Evolutionary conservation across 257 asterid species (phyloP).

Genomic region (Lithospermum erythrorhizon): DNA sequence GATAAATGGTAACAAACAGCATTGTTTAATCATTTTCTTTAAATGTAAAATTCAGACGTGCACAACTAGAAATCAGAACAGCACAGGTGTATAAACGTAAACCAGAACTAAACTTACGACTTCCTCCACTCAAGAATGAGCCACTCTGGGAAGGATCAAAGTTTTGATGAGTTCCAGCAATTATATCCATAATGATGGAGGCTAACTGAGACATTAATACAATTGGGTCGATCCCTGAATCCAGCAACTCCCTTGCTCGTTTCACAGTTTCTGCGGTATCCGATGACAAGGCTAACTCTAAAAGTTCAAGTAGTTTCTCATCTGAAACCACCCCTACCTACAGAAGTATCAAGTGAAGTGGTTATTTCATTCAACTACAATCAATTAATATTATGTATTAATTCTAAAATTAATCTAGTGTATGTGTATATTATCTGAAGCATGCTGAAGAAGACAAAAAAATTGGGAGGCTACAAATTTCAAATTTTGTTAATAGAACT

Average conservation of each 20-base stretch:
- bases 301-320: constrained; percentile 76
- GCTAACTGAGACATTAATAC: constrained; percentile 92
- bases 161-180: constrained; percentile 63
- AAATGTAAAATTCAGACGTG: no score
- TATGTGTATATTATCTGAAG: not conserved
- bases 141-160: constrained; percentile 33
- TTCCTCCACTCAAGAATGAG: constrained; percentile 42
- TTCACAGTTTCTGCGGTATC: constrained; percentile 89
- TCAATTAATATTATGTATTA: no score
- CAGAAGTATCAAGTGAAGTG: constrained; percentile 8
- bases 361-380: not conserved
- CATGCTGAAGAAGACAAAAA: not conserved
- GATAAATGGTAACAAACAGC: no score
- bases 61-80: not conserved
- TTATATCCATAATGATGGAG: constrained; percentile 84
- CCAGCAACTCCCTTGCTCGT: constrained; percentile 80
- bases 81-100: not conserved
- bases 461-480: not conserved
- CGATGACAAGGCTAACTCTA: constrained; percentile 93
- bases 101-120: constrained; percentile 36
- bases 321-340: constrained; percentile 98
- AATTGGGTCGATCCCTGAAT: constrained; percentile 81
- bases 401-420: no score
- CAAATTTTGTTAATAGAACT: not conserved
- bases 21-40: no score